Conservation (phyloP, 352 stramenopile species). For the Globisporangium heterothallicum region DNA sequence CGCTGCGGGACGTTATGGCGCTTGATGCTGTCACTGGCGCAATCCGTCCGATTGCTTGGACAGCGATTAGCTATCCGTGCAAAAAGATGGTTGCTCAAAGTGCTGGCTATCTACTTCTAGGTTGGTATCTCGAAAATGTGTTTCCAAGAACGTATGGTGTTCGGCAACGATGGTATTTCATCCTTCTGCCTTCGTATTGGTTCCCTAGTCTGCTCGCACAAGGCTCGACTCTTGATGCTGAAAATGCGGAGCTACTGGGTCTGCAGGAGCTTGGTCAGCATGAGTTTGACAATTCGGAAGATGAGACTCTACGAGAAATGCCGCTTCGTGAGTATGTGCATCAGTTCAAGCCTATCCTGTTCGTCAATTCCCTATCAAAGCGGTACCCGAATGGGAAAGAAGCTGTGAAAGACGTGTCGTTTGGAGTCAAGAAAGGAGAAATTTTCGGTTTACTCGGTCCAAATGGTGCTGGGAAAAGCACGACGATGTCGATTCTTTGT, state of each 20-base stretch:
- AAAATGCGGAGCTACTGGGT: constrained; percentile 14
- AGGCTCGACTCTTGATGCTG: constrained; percentile 9
- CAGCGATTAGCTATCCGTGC: constrained; percentile 35
- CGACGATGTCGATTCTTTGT: constrained; percentile 94
- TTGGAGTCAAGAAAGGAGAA: constrained; percentile 87
- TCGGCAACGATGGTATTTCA: constrained; percentile 91
- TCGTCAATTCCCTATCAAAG: constrained; percentile 57
- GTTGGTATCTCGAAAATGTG: constrained; percentile 93
- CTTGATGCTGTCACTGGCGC: constrained; percentile 37
- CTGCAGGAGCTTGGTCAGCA: constrained; percentile 5
- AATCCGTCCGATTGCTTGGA: constrained; percentile 40
- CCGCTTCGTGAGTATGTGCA: constrained; percentile 48
- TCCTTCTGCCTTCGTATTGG: constrained; percentile 86
- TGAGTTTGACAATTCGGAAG: constrained; percentile 19
- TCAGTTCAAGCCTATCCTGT: constrained; percentile 49
- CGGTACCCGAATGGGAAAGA: constrained; percentile 71
- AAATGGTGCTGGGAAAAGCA: constrained; percentile 95
- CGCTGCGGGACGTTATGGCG: constrained; percentile 42
- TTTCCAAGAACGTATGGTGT: constrained; percentile 90
- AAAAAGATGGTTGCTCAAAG: constrained; percentile 78
- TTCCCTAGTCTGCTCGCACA: constrained; percentile 19
- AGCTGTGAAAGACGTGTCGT: constrained; percentile 78
- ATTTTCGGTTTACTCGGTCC: constrained; percentile 91
- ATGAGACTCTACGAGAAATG: constrained; percentile 66
- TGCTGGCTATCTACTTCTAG: constrained; percentile 84